Base-by-base conservation (phyloP, 2,329 filamentous ascomycete genomes). In the Lasiodiplodia sp. region DNA sequence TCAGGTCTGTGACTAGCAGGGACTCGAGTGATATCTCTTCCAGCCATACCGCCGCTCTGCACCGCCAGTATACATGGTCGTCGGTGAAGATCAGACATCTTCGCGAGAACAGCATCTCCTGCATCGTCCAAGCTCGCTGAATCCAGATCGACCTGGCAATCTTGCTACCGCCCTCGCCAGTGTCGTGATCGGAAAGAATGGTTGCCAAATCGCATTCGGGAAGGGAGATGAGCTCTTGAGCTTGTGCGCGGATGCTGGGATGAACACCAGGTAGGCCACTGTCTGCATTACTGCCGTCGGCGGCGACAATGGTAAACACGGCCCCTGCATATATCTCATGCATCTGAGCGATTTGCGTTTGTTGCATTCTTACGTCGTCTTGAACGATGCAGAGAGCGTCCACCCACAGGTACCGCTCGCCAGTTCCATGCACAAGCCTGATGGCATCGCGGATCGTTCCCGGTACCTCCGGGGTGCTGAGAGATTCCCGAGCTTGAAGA, bases 341-440 rank as follows among this genome's bases (percentile, higher is more conserved):
- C 25, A 62, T 62, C 14, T 65, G 34, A 6, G n/a, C 47, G 5
- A 53, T 38, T 4, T 53, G 47, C 3, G 40, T 5, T 10, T 31
- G 25, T 6, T 62, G 23, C 25, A 25, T 40, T 56, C n/a, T 64
- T 10, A 66, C 56, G 25, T 68, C 66, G 44, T 68, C 66, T n/a
- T 68, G 66, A 4, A 51, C 14, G 44, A 68, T 73, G 58, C 72
- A 73, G 11, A 73, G 63, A 4, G 70, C 67, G 31, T 73, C 72
- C 38, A 72, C 67, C 72, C 72, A 73, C 1, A 73, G 52, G 23
- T 68, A 66, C 40, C 69, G 44, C 53, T 69, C 67, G 2, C 69
- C 69, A 2, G 71, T 16, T 0, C n/a, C 10, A 3, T 34, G 8
- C 7, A 63, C 37, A 2, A 72, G 52, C 8, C 67, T 44, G 1